Evolutionary conservation across 352 stramenopile genomes (phyloP).

Genomic region (Phytophthora tentaculata): DNA sequence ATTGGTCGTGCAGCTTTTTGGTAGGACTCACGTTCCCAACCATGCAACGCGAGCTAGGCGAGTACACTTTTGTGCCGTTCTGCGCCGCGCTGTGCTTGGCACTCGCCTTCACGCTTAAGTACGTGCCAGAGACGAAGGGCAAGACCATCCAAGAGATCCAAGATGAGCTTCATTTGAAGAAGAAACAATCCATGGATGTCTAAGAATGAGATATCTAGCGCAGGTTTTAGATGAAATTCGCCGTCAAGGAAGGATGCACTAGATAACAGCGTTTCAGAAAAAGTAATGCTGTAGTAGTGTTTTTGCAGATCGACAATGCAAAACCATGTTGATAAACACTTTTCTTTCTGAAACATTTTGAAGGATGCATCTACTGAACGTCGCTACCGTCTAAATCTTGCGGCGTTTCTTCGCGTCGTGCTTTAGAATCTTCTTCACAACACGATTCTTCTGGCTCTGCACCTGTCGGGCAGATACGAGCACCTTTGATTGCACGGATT

Average conservation of each 20-base stretch:
- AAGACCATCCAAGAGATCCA: slow-evolving; percentile 83
- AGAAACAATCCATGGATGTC: slow-evolving; percentile 35
- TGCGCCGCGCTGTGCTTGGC: slow-evolving; percentile 74
- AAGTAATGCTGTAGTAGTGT: slow-evolving; percentile 5
- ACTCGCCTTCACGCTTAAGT: slow-evolving; percentile 81
- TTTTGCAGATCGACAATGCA: neutral
- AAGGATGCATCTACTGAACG: slow-evolving; percentile 3
- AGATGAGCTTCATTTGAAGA: slow-evolving; percentile 51
- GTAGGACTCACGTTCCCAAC: slow-evolving; percentile 94
- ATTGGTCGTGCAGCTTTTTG: slow-evolving; percentile 96
- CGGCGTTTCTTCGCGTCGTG: slow-evolving; percentile 86
- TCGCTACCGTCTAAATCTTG: slow-evolving; percentile 51
- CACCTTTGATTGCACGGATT: slow-evolving; percentile 89
- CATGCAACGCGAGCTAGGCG: slow-evolving; percentile 82
- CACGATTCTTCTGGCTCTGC: slow-evolving; percentile 76
- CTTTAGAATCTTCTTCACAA: slow-evolving; percentile 89
- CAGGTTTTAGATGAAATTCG: slow-evolving; percentile 19
- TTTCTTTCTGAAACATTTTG: slow-evolving; percentile 1
- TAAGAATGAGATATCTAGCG: slow-evolving; percentile 16
- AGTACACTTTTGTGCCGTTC: slow-evolving; percentile 94
- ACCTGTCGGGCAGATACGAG: slow-evolving; percentile 87
- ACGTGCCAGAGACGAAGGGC: slow-evolving; percentile 92
- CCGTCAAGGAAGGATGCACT: neutral
- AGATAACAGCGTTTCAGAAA: slow-evolving; percentile 6
- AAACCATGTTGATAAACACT: slow-evolving; percentile 1